Evolutionary conservation across 2,329 filamentous ascomycete species (phyloP).

Genomic region (Coniosporium tulheliwenetii): DNA sequence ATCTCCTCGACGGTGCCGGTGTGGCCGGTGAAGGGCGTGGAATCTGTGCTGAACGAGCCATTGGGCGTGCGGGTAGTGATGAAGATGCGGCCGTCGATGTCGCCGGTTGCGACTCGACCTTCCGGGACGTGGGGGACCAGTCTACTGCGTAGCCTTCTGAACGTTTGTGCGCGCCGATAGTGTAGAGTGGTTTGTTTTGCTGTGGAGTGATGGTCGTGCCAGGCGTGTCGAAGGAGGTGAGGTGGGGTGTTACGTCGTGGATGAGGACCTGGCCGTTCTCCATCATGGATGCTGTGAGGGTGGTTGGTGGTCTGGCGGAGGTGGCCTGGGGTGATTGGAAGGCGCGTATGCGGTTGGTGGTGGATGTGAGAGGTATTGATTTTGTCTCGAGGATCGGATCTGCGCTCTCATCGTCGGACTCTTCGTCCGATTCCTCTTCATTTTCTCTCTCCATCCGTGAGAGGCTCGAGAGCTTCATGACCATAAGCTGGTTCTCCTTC

Average conservation of each 20-base stretch:
- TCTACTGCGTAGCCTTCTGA: slow-evolving; percentile 89
- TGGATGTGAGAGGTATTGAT: slow-evolving; percentile 69
- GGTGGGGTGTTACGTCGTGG: slow-evolving; percentile 83
- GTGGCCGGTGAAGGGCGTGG: slow-evolving; percentile 70
- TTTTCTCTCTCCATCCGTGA: slow-evolving; percentile 67
- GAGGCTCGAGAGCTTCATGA: slow-evolving; percentile 89
- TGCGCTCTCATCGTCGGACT: slow-evolving; percentile 57
- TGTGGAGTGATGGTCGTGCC: slow-evolving; percentile 64
- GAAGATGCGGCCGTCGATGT: slow-evolving; percentile 82
- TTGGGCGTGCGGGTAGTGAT: slow-evolving; percentile 73
- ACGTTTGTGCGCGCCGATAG: slow-evolving; percentile 75
- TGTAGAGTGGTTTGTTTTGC: slow-evolving; percentile 78
- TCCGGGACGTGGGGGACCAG: slow-evolving; percentile 71
- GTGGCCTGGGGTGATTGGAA: slow-evolving; percentile 65
- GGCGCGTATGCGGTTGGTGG: slow-evolving; percentile 83
- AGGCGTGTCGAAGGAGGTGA: slow-evolving; percentile 78
- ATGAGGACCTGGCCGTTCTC: slow-evolving; percentile 81
- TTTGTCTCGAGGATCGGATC: slow-evolving; percentile 92
- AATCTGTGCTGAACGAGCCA: slow-evolving; percentile 80
- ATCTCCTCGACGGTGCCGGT: slow-evolving; percentile 79
- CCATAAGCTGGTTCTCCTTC: slow-evolving; percentile 84
- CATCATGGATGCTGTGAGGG: slow-evolving; percentile 80
- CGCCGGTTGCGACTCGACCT: slow-evolving; percentile 80
- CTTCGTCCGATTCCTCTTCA: slow-evolving; percentile 52
- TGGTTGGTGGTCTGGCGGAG: slow-evolving; percentile 57